Evolutionary conservation across 345 rosid genomes (phyloP), one percentile per base, ranked within the genome.

Genomic region (Corchorus olitorius): DNA sequence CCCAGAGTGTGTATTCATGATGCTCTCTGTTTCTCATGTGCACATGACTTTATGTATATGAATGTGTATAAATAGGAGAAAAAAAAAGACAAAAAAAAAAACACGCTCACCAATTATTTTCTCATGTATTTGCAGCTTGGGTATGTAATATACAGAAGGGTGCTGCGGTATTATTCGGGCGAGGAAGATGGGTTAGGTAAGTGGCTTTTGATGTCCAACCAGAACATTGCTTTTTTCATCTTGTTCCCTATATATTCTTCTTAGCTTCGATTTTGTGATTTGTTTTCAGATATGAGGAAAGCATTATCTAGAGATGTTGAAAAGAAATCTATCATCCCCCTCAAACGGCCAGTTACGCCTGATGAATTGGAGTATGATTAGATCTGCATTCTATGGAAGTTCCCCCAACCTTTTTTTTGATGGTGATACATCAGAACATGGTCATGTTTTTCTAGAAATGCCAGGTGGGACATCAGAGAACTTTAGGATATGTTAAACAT

Each of bases 151-250:
- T 92, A 91, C 76, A 81, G 98, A 85, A 86, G 98, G 75, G 98
- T 94, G 74, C 85, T 94, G 48, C 91, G 97, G 11, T 92, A 94
- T 84, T 97, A 97, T 78, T 97, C 94, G 45, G 97, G 99, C 55
- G 97, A 97, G 64, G 99, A 92, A 84, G 97, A 89, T 81, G 98
- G 97, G 2, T 84, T 92, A 82, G 92, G 99, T 91, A 79, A 87
- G 86, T 81, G 43, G 60, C 3, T 73, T 77, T 56, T 66, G 37
- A n/a, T 41, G 68, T 48, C 22, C 20, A 33, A 3, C 53, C 15
- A 6, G 45, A 49, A 14, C 14, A 14, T 15, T 34, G 8, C 4
- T 33, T 73, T 27, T 63, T 55, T 19, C 34, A 52, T 46, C 73
- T 68, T 52, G 39, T 48, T 37, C n/a, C 37, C 16, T 39, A 69